Conservation (phyloP, 2,329 filamentous ascomycete species). For the Cytospora leucostoma region DNA sequence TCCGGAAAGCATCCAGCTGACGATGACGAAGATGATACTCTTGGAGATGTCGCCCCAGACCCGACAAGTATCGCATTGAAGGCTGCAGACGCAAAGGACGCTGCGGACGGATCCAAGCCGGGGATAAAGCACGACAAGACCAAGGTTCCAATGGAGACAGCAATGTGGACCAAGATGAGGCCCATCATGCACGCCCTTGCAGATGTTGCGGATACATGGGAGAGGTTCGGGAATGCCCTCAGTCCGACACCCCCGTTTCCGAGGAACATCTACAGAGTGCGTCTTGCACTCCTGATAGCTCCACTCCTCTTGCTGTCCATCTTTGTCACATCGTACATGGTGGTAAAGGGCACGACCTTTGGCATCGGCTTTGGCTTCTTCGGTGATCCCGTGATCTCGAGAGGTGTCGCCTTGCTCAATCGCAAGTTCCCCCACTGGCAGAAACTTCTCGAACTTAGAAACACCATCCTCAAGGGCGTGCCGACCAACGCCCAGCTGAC, state of each 20-base stretch:
- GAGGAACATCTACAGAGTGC: constrained; percentile 51
- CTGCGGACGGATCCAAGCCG: constrained; percentile 50
- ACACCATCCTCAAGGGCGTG: constrained; percentile 76
- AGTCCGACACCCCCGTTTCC: constrained; percentile 67
- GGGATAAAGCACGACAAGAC: constrained; percentile 67
- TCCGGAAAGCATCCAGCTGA: constrained; percentile 68
- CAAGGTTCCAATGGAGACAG: constrained; percentile 73
- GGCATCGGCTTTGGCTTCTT: constrained; percentile 76
- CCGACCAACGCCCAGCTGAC: constrained; percentile 86
- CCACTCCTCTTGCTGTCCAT: constrained; percentile 55
- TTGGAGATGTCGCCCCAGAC: constrained; percentile 35
- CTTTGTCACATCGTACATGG: constrained; percentile 58
- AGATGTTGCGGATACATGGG: constrained; percentile 53
- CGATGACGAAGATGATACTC: constrained; percentile 42
- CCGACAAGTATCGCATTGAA: constrained; percentile 41
- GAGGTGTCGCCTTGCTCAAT: constrained; percentile 61
- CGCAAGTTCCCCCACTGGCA: constrained; percentile 69
- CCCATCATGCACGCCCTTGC: constrained; percentile 65
- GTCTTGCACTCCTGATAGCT: constrained; percentile 54
- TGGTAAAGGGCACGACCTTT: constrained; percentile 67
- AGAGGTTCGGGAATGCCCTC: constrained; percentile 55
- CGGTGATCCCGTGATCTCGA: constrained; percentile 70
- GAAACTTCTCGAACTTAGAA: constrained; percentile 71
- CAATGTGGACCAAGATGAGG: constrained; percentile 75
- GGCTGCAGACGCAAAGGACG: constrained; percentile 45